A percentile compares a stretch with the other conserved stretches of the same genome.
Conservation (phyloP, 495 filamentous ascomycete species). For the Penicillium canariense region DNA sequence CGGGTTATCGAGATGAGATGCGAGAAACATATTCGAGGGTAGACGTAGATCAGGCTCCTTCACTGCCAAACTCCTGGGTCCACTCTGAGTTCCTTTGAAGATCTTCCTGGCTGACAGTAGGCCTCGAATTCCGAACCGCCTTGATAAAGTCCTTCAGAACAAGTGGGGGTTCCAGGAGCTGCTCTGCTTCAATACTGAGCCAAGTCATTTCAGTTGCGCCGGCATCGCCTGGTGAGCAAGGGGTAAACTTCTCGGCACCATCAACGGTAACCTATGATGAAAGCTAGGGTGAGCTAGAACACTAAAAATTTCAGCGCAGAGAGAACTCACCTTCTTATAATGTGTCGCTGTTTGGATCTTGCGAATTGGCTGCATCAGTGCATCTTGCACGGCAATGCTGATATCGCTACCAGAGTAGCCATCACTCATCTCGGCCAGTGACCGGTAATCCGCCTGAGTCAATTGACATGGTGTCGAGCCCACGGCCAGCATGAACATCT, state of each 20-base stretch:
- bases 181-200: conserved; percentile 78
- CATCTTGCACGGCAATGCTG: conserved; percentile 93
- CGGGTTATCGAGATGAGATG: background rate
- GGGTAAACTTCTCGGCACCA: conserved; percentile 75
- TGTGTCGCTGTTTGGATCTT: conserved; percentile 98
- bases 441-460: conserved; percentile 70
- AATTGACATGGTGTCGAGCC: conserved; percentile 89
- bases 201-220: conserved; percentile 91
- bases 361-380: conserved; percentile 94
- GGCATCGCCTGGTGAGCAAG: conserved; percentile 87
- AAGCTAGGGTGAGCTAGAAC: conserved; percentile 1
- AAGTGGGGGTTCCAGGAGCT: conserved; percentile 81
- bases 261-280: conserved; percentile 63
- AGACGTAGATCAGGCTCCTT: conserved; percentile 56
- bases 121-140: conserved; percentile 80
- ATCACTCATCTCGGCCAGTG: conserved; percentile 76
- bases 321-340: conserved; percentile 78
- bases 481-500: conserved; percentile 95
- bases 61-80: conserved; percentile 96
- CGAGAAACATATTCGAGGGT: background rate
- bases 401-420: conserved; percentile 97
- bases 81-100: conserved; percentile 83
- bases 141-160: conserved; percentile 91
- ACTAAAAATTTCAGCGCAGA: background rate
- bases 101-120: conserved; percentile 86